A percentile compares a stretch with the other conserved stretches of the same genome.
Evolutionary conservation across 148 eudicot species (phyloP).

Genomic region (Dysphania ambrosioides): DNA sequence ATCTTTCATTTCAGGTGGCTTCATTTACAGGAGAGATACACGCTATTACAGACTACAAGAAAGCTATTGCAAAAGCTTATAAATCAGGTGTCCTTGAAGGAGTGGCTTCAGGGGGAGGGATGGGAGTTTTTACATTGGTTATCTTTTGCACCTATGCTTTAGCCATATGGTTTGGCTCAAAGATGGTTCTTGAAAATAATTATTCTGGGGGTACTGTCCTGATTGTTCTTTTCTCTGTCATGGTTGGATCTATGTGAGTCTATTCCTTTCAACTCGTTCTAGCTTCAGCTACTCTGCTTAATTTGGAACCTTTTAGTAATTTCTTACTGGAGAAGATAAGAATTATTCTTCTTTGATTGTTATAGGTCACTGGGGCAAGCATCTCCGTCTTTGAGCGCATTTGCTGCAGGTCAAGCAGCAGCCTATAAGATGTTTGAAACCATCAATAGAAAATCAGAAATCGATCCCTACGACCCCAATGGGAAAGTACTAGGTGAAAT

Average conservation of each 20-base stretch:
- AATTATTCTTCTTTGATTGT: neutral
- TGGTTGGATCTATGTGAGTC: conserved; percentile 61
- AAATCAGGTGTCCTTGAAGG: conserved; percentile 49
- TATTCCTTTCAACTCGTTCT: neutral
- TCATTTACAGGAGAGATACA: conserved; percentile 65
- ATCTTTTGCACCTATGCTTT: conserved; percentile 44
- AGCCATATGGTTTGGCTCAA: conserved; percentile 69
- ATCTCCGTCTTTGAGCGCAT: conserved; percentile 51
- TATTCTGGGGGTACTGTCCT: conserved; percentile 55
- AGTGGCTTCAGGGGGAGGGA: conserved; percentile 48
- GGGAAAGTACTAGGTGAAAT: conserved; percentile 54
- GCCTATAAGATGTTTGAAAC: conserved; percentile 73
- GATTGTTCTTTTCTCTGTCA: conserved; percentile 49
- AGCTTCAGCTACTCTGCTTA: neutral
- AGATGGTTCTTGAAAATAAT: conserved; percentile 45
- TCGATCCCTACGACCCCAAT: conserved; percentile 46
- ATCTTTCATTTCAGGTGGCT: conserved; percentile 45
- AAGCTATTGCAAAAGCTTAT: conserved; percentile 42
- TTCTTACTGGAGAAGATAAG: neutral
- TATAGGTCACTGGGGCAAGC: conserved; percentile 46
- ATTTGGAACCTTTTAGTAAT: neutral
- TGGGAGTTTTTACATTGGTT: conserved; percentile 38
- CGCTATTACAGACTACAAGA: conserved; percentile 42
- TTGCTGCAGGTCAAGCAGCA: conserved; percentile 62
- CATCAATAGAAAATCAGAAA: conserved; percentile 49